Evolutionary conservation across 345 rosid genomes (phyloP).

Genomic region (Murraya koenigii): DNA sequence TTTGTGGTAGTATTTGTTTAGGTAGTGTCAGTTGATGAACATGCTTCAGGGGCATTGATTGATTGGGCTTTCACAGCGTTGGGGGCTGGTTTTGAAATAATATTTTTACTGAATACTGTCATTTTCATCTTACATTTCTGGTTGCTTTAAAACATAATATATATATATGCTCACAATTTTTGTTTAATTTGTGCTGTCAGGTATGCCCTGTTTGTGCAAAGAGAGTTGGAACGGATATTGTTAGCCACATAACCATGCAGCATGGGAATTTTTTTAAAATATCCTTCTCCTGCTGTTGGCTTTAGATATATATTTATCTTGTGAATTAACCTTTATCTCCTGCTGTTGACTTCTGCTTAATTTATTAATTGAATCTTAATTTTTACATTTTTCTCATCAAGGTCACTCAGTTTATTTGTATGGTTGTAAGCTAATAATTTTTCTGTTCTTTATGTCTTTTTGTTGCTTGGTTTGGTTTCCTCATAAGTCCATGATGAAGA

Average conservation of each 20-base stretch:
- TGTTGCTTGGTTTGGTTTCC: neutral
- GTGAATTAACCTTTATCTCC: neutral
- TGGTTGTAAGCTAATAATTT: neutral
- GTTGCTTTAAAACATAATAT: neutral
- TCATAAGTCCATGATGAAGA: slow-evolving; percentile 3
- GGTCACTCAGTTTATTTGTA: neutral
- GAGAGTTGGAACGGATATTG: slow-evolving; percentile 67
- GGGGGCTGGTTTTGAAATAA: neutral
- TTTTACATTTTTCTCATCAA: neutral
- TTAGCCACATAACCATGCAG: slow-evolving; percentile 69
- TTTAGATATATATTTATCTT: neutral
- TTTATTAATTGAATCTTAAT: neutral
- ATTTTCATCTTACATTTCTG: neutral
- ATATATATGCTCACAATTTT: neutral
- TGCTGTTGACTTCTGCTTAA: neutral
- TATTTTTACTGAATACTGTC: neutral
- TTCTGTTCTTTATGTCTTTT: neutral
- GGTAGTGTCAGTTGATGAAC: neutral
- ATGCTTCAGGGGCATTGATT: neutral
- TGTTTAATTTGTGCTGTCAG: slow-evolving; percentile 40
- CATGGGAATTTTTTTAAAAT: slow-evolving; percentile 72
- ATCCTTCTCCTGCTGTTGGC: slow-evolving; percentile 46
- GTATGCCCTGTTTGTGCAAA: slow-evolving; percentile 74
- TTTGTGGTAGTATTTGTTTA: neutral
- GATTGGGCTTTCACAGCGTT: neutral